Percentiles rank a stretch among this genome's conserved stretches.
Evolutionary conservation across 176 grass and related monocot species (phyloP).

Genomic region (Tuctoria greenei): DNA sequence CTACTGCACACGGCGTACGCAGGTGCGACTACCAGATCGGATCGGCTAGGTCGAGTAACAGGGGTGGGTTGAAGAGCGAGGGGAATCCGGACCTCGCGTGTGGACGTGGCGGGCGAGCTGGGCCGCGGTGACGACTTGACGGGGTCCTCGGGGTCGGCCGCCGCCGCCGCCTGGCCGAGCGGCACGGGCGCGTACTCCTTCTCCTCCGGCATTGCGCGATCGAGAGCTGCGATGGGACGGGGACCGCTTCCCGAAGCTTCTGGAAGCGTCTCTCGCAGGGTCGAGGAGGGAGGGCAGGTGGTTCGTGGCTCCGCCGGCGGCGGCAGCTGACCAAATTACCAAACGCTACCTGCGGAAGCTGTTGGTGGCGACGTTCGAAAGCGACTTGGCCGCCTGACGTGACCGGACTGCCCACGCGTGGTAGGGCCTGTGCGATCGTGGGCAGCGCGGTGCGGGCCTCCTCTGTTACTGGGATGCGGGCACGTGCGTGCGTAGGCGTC

Average conservation of each 20-base stretch:
- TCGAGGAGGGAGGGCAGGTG: not conserved
- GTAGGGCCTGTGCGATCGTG: not conserved
- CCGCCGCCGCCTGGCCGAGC: constrained; percentile 62
- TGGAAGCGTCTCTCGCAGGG: not conserved
- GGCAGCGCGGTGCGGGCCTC: not conserved
- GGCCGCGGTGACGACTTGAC: constrained; percentile 70
- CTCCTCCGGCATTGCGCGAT: constrained; percentile 67
- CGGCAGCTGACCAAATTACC: not conserved
- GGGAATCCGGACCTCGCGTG: constrained; percentile 75
- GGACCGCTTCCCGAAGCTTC: not conserved
- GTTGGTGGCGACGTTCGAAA: constrained; percentile 29
- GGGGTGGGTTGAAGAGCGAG: not conserved
- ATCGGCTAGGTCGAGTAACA: not conserved
- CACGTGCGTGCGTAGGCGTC: not conserved
- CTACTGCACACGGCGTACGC: not conserved
- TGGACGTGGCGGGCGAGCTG: constrained; percentile 74
- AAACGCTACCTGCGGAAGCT: constrained; percentile 11
- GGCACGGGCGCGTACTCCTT: constrained; percentile 78
- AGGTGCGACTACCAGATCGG: constrained; percentile 41
- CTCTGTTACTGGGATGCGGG: not conserved
- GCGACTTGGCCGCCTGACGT: not conserved
- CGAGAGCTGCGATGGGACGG: not conserved
- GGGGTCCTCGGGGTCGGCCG: constrained; percentile 74
- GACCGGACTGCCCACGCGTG: constrained; percentile 15
- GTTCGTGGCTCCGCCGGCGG: not conserved